Evolutionary conservation across 345 rosid species (phyloP), one percentile per base, ranked within the genome.

Genomic region (Arabis alpina): DNA sequence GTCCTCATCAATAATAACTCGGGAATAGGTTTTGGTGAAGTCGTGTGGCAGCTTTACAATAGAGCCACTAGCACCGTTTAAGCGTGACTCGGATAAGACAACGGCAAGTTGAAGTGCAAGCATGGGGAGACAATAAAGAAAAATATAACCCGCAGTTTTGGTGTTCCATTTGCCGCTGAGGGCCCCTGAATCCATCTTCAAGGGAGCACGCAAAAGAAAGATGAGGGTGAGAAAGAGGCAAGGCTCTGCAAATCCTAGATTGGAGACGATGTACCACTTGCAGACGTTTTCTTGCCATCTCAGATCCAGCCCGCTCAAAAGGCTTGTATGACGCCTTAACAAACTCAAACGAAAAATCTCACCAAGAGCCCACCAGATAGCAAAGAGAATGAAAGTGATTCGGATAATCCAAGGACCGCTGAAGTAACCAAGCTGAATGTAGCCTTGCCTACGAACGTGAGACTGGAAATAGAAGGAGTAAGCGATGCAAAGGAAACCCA

Each of bases 221-320:
- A 87, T 81, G 6, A 91, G 85, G 8, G 97, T 88, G 36, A 91
- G 86, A 81, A 92, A 92, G 48, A 94, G 74, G 76, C 99, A 94
- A 69, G 99, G 99, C 75, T 94, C 99, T 54, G 98, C 91, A 82
- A 94, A 94, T 28, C 99, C 99, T 61, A 94, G 80, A 80, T 85
- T 94, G 13, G 96, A 94, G 61, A 89, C 81, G 37, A 94, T 85
- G 80, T 94, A 94, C 65, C 88, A 77, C 76, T 94, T 88, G 99
- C 98, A 94, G 43, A 90, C 69, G 68, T 76, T 79, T 61, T 88
- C 96, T 74, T 91, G 98, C 99, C 98, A 94, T 89, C 78, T 77
- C 58, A 70, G 40, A 80, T 81, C 81, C 64, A 89, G 77, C 12
- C 83, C 79, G 76, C 82, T 76, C 78, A 94, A 75, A 13, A 75